Evolutionary conservation across 2,329 filamentous ascomycete species (phyloP), one percentile per base, ranked within the genome.

Genomic region (Diplodia mutila): DNA sequence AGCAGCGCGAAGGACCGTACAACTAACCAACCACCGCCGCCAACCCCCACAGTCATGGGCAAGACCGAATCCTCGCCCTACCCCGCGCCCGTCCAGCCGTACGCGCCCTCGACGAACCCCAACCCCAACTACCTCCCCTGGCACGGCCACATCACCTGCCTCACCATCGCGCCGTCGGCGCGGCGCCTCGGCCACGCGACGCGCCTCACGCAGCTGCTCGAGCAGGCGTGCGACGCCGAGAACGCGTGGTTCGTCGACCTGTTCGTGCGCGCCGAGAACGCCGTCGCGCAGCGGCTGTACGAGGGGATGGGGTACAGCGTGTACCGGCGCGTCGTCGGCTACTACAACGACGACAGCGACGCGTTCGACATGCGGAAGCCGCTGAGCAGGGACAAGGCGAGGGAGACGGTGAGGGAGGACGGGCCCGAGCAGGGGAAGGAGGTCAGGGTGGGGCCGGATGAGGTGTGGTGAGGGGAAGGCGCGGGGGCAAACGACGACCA

Each of bases 331-430:
- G 94, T 99, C 53, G 89, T 93, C 73, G 91, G 91, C 74, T 99
- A 99, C 79, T 99, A 99, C 75, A 92, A 91, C 70, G 94, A 97
- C 76, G 91, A 96, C 76, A 93, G 97, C 79, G 94, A 98, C 82
- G 95, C 94, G 21, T 95, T 92, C 78, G 95, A 99, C 81, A 99
- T 99, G 95, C 88, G 95, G 71, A 98, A 97, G 78, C 88, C 93
- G 46, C 88, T 94, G 82, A 91, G 87, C 79, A 87, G 94, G 75
- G 95, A 99, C 80, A 87, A 85, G 78, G 86, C 90, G 67, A 81
- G 85, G 68, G 86, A 91, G 78, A 92, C 96, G 79, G 85, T 97
- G 57, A 87, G 95, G 71, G 87, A 90, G 65, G 88, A 94, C 73
- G 95, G 9, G 29, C n/a, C n/a, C n/a, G 29, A 8, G 1, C 29